A percentile compares a stretch with the other conserved stretches of the same genome.
Evolutionary conservation across 2,329 filamentous ascomycete species (phyloP).

Genomic region (Fusarium verrucosum): DNA sequence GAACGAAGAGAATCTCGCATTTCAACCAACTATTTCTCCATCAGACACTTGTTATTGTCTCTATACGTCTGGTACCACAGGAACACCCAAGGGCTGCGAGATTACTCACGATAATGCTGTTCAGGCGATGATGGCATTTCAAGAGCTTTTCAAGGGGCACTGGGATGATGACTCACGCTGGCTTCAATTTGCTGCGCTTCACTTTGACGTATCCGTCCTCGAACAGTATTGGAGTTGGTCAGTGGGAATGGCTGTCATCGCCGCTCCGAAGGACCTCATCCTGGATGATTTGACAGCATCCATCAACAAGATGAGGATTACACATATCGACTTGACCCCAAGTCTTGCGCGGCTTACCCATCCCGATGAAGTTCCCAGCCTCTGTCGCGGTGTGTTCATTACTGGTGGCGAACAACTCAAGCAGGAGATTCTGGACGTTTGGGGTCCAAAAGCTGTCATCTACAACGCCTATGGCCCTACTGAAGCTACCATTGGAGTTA

Average conservation of each 20-base stretch:
- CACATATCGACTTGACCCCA: slow-evolving; percentile 91
- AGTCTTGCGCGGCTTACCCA: slow-evolving; percentile 82
- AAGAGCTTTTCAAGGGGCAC: slow-evolving; percentile 76
- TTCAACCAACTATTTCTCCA: slow-evolving; percentile 40
- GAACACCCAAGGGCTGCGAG: slow-evolving; percentile 86
- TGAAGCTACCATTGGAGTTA: slow-evolving; percentile 91
- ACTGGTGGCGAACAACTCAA: slow-evolving; percentile 90
- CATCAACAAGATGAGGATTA: slow-evolving; percentile 78
- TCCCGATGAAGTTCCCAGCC: slow-evolving; percentile 80
- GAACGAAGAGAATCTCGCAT: slow-evolving; percentile 19
- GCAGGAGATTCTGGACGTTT: slow-evolving; percentile 86
- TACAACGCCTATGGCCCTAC: slow-evolving; percentile 95
- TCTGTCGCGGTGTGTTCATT: slow-evolving; percentile 88
- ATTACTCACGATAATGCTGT: slow-evolving; percentile 89
- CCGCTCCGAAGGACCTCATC: slow-evolving; percentile 83
- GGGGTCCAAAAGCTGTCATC: slow-evolving; percentile 82
- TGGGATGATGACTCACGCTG: slow-evolving; percentile 80
- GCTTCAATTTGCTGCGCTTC: slow-evolving; percentile 93
- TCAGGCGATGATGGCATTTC: slow-evolving; percentile 89
- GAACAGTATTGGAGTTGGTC: slow-evolving; percentile 98
- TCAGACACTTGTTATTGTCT: slow-evolving; percentile 80
- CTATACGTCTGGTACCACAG: slow-evolving; percentile 89
- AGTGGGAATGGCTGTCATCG: slow-evolving; percentile 84
- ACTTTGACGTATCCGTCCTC: slow-evolving; percentile 92
- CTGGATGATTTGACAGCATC: slow-evolving; percentile 82